Base-by-base conservation (phyloP, 1,139 yeast species). In the Lodderomyces parapsilosis region DNA sequence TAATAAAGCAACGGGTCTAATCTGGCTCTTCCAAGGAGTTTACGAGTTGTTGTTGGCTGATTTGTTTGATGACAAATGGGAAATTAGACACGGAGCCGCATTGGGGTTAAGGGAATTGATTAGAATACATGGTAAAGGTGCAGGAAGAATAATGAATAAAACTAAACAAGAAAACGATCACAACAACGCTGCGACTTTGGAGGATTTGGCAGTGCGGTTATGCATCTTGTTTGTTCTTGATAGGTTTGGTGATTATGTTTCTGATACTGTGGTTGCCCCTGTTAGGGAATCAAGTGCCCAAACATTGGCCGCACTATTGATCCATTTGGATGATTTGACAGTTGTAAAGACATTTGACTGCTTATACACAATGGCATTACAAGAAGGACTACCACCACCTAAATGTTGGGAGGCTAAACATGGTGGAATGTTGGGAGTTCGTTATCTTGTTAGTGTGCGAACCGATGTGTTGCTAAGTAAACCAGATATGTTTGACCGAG, bases 11-110 rank as follows among this genome's bases (percentile, higher is more conserved):
- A 82, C 87, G 0, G 93, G 90, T 4, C 71, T 84, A 39, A 86
- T 88, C 1, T 94, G 99, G 98, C 96, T 90, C 45, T 88, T 91
- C 54, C 97, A 91, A 70, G 96, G 97, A n/a, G 84, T 93, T n/a
- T 90, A 86, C 58, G 97, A 90, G 57, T 67, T 91, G 25, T 65
- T 94, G 36, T 69, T 89, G 49, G 81, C 81, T 36, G 96, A 91
- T 55, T 66, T 94, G 46, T 89, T 89, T 59, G 85, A 86, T 52
- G 94, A 88, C 37, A 74, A 78, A 42, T 94, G 99, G 99, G 99
- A 94, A 66, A 75, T 85, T 14, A 81, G 99, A 54, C 99, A 94
- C 63, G 99, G 99, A 33, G 93, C 98, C 0, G 89, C 96, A 6
- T 73, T 93, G 52, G 99, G 99, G 0, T 70, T 94, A 38, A 76